Evolutionary conservation across 371 early-diverging fungal genomes (phyloP), one percentile per base, ranked within the genome.

Genomic region (Zychaea mexicana): DNA sequence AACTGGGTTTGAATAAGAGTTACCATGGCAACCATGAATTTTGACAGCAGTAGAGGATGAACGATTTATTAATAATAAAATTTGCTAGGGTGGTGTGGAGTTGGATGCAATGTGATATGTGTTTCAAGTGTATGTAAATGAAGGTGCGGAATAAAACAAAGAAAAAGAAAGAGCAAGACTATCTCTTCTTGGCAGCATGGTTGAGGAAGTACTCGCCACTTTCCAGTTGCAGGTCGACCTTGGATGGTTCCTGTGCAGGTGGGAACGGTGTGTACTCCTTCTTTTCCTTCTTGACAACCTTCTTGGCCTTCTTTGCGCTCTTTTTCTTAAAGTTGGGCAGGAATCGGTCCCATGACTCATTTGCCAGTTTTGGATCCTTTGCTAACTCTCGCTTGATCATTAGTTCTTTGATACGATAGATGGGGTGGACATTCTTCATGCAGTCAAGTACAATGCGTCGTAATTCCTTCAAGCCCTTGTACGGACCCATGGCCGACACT

Each of bases 391-490:
- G 90, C 69, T 97, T 96, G 73, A 99, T 97, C 98, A 99, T 99
- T 38, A 99, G 78, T 81, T 96, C 96, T 81, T 99, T 99, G 78
- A 99, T 98, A 74, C 99, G 96, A 79, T 99, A 99, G 66, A 99
- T 96, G 17, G 99, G 99, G 76, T 99, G 99, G 30, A 99, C 85
- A 78, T 99, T 99, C 66, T 96, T 95, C 94, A 99, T 96, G 72
- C 99, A 98, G 78, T 98, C 98, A 28, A 94, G 68, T 1, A 99
- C 91, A 52, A 99, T 92, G 42, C 93, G 83, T 39, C 98, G 89
- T 22, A 95, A 92, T 59, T 94, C 91, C 75, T 96, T 95, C 32
- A 99, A 66, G 1, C 97, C 97, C 67, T 92, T 92, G 78, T 88
- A 90, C 5, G 93, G 88, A 0, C 99, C 99, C 91, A 99, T 96